phyloP scores from a whole-genome alignment of 2,329 filamentous ascomycete genomes.

The Botrytis paeoniae region DNA sequence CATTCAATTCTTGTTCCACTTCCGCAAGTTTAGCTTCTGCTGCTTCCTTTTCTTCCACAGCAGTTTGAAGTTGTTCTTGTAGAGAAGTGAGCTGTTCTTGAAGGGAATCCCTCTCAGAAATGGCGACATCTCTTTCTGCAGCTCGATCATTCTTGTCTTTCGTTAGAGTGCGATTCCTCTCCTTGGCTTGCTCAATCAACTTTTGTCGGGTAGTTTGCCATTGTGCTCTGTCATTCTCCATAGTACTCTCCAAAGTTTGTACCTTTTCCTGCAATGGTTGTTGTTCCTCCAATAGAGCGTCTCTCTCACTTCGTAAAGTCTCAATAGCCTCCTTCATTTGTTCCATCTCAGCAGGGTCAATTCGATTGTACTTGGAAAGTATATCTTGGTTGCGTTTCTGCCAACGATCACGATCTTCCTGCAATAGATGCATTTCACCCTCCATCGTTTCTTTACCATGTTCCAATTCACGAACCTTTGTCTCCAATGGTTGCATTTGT shows the following conservation, averaged over 20 bases:
- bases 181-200: conserved; percentile 62
- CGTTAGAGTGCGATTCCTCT: conserved; percentile 53
- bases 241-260: conserved; percentile 49
- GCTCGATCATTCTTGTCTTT: conserved; percentile 52
- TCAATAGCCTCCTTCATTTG: conserved; percentile 77
- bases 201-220: conserved; percentile 54
- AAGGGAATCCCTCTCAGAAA: conserved; percentile 44
- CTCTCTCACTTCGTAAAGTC: conserved; percentile 62
- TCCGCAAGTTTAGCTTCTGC: conserved; percentile 39
- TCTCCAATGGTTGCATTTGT: conserved; percentile 78
- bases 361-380: conserved; percentile 90
- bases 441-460: conserved; percentile 64
- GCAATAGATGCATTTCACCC: conserved; percentile 82
- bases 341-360: conserved; percentile 90
- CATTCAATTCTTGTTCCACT: conserved; percentile 43
- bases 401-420: conserved; percentile 91
- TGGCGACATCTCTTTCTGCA: conserved; percentile 42
- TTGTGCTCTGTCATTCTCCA: conserved; percentile 53
- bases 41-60: conserved; percentile 39
- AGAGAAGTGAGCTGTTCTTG: conserved; percentile 39
- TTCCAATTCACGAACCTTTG: conserved; percentile 76
- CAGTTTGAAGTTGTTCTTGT: conserved; percentile 49
- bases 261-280: conserved; percentile 53
- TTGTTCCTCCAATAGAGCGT: conserved; percentile 42
- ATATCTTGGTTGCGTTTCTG: conserved; percentile 96